Conservation (phyloP, 2,329 filamentous ascomycete species). For the Fragosphaeria purpurea region DNA sequence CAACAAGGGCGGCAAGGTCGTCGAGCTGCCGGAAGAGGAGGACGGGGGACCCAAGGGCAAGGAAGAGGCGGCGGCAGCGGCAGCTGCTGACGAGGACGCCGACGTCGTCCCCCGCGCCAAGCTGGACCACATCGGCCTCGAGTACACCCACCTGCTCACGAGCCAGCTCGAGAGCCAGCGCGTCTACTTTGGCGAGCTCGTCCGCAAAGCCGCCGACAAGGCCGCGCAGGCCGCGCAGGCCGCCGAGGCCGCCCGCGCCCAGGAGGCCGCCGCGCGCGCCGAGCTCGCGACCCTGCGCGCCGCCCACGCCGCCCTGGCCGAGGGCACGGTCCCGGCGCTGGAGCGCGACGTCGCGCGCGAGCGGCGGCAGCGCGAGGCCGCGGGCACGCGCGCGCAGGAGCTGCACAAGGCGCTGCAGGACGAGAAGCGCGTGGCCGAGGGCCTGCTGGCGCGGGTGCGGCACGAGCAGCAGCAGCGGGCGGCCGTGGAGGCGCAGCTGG, state of each 20-base stretch:
- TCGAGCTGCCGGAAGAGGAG: constrained; percentile 61
- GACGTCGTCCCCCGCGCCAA: constrained; percentile 64
- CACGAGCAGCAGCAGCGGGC: constrained; percentile 57
- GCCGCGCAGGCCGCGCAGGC: constrained; percentile 61
- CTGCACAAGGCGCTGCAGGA: constrained; percentile 70
- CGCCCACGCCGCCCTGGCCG: constrained; percentile 40
- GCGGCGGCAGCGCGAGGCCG: constrained; percentile 57
- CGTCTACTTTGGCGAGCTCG: constrained; percentile 85
- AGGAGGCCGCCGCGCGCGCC: constrained; percentile 37
- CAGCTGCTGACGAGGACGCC: constrained; percentile 31
- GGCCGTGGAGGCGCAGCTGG: constrained; percentile 45
- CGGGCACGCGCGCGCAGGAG: constrained; percentile 63
- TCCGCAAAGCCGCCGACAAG: constrained; percentile 84
- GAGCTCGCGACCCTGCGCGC: constrained; percentile 43
- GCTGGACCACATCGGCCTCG: constrained; percentile 69
- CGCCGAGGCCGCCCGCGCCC: constrained; percentile 50
- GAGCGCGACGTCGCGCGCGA: constrained; percentile 66
- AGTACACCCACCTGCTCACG: constrained; percentile 89
- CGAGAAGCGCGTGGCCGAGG: constrained; percentile 75
- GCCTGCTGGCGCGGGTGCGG: constrained; percentile 71
- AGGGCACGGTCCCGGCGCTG: constrained; percentile 52
- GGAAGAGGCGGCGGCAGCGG: neutral
- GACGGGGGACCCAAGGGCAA: neutral
- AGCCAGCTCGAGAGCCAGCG: constrained; percentile 89
- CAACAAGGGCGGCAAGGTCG: constrained; percentile 82